Evolutionary conservation across 352 stramenopile species (phyloP).

Genomic region (Phytophthora palmivora): DNA sequence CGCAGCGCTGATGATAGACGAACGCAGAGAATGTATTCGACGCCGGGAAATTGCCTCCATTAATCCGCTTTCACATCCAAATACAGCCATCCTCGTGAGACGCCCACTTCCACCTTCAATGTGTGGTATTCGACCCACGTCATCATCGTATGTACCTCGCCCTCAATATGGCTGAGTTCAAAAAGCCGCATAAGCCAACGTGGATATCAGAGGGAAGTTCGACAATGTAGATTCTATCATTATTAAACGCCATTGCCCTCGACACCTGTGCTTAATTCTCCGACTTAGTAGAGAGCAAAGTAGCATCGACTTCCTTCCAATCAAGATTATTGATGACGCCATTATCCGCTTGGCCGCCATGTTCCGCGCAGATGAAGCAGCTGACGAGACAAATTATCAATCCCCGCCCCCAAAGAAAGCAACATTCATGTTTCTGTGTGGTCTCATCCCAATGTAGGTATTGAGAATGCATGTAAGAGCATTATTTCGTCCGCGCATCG

Average conservation of each 20-base stretch:
- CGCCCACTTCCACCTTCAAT: conserved; percentile 11
- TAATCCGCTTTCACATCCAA: conserved; percentile 4
- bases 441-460: too few species aligned
- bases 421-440: too few species aligned
- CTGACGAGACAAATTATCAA: too few species aligned
- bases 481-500: too few species aligned
- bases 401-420: too few species aligned
- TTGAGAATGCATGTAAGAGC: too few species aligned
- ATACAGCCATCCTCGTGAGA: conserved; percentile 2
- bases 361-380: too few species aligned
- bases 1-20: not conserved
- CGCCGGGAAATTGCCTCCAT: conserved; percentile 6
- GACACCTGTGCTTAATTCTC: not conserved
- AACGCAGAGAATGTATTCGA: conserved; percentile 5
- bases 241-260: not conserved
- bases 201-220: not conserved
- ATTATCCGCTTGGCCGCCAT: too few species aligned
- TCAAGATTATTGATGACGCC: too few species aligned
- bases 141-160: not conserved
- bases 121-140: conserved; percentile 4
- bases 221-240: not conserved
- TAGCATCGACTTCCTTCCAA: too few species aligned
- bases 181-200: not conserved
- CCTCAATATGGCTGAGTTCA: not conserved
- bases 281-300: too few species aligned